Base-by-base conservation (phyloP, 352 stramenopile genomes). In the Pythium dissotocum region DNA sequence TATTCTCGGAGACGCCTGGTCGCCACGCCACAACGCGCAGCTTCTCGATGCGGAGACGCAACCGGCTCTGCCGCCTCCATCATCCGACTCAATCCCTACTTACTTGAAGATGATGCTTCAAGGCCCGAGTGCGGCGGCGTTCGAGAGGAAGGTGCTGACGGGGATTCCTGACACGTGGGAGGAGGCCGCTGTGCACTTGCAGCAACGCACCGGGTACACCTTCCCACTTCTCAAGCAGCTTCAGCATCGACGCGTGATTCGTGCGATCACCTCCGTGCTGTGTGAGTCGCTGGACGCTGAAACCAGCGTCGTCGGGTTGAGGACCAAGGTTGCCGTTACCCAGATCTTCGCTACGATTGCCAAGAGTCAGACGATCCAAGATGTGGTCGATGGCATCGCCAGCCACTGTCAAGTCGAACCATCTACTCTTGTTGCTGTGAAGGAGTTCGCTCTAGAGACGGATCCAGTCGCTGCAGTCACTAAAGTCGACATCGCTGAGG, bases 291-390 rank as follows among this genome's bases (percentile, higher is more conserved):
- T 63, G 4, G 40, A 54, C 18, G 8, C 26, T 38, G 38, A 63
- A 13, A 42, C 40, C 0, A 63, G 57, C 14, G 24, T 54, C 2
- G 30, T 63, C 42, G 57, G 57, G 6, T 21, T 63, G 57, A 7
- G 42, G n/a, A 40, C 32, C 38, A 63, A 63, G 38, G 57, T 63
- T 14, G 24, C 7, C 7, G 54, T 63, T 24, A 21, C 57, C 48
- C 57, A 63, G 57, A 36, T 63, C 13, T 63, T 63, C 28, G 42
- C 57, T n/a, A 63, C 57, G 9, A 38, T 63, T 40, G 42, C 57
- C 3, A 24, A 53, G n/a, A 63, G 57, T 21, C 4, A 54, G 7
- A 38, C 21, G 0, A 52, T 63, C 18, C 36, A 42, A 38, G 40
- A 54, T 3, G 32, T 63, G 3, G 57, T 54, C 12, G 21, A 54